phyloP scores from a whole-genome alignment of 2,329 filamentous ascomycete species.

The Aureobasidium sp. region DNA sequence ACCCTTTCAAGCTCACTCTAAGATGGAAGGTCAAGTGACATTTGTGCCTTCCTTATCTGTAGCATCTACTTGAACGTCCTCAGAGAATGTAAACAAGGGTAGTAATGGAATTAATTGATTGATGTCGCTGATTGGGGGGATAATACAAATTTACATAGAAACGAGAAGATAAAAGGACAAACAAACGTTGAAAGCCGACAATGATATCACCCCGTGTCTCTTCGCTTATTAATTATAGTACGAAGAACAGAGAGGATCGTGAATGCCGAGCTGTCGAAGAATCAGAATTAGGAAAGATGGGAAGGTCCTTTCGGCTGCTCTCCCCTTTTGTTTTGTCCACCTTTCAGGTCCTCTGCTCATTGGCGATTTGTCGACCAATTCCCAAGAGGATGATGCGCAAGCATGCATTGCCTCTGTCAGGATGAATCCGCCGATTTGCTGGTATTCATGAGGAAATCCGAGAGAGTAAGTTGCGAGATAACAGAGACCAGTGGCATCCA shows the following conservation, averaged over 20 bases:
- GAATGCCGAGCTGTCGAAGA: neutral
- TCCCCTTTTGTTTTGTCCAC: neutral
- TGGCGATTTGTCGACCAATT: neutral
- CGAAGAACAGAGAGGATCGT: neutral
- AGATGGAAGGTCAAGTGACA: too few relatives aligned
- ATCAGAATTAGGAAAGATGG: neutral
- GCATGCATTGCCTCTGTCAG: neutral
- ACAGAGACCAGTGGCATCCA: neutral
- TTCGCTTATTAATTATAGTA: neutral
- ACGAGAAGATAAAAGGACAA: neutral
- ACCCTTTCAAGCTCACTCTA: too few relatives aligned
- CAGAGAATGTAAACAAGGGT: neutral
- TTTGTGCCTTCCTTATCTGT: too few relatives aligned
- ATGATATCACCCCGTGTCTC: neutral
- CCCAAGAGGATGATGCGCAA: neutral
- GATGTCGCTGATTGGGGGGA: neutral
- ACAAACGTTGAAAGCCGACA: neutral
- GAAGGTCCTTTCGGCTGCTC: neutral
- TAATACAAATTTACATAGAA: constrained; percentile 7
- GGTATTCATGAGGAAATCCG: neutral
- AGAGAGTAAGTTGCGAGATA: neutral
- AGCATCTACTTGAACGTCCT: too few relatives aligned
- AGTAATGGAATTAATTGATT: constrained; percentile 1
- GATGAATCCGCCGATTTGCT: neutral
- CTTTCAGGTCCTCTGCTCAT: neutral